A percentile compares a stretch with the other conserved stretches of the same genome.
phyloP scores from a whole-genome alignment of 495 filamentous ascomycete genomes.

The Penicillium nucicola region DNA sequence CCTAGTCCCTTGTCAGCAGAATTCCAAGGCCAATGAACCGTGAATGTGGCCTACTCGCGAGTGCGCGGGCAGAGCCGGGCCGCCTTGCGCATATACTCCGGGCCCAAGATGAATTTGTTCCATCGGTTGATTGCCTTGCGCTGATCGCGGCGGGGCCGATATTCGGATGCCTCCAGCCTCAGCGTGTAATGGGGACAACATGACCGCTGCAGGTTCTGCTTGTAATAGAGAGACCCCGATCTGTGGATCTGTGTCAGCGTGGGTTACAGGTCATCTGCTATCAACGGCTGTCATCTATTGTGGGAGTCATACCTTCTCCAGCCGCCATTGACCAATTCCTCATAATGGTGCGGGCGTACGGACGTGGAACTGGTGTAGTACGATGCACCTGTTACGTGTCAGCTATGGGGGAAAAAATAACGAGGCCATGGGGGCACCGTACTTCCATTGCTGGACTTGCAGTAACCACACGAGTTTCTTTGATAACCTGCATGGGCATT shows the following conservation, averaged over 20 bases:
- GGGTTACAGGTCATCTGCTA: background rate
- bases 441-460: constrained; percentile 53
- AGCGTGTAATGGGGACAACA: constrained; percentile 98
- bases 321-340: constrained; percentile 76
- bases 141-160: constrained; percentile 75
- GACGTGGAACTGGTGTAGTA: constrained; percentile 73
- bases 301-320: constrained; percentile 71
- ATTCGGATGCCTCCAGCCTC: constrained; percentile 69
- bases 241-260: constrained; percentile 33
- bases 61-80: constrained; percentile 71
- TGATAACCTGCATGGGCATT: constrained; percentile 43
- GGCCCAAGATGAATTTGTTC: constrained; percentile 81
- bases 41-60: constrained; percentile 56
- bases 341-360: constrained; percentile 72
- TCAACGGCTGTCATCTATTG: too few species aligned
- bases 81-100: constrained; percentile 69
- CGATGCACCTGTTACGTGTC: constrained; percentile 62
- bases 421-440: constrained; percentile 23
- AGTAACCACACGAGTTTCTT: constrained; percentile 53
- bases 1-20: constrained; percentile 32
- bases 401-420: constrained; percentile 1
- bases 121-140: constrained; percentile 86
- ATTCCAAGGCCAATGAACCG: background rate
- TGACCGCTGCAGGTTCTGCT: constrained; percentile 75
- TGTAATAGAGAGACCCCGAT: constrained; percentile 83